Conservation (phyloP, 495 filamentous ascomycete genomes). For the Letharia columbiana region DNA sequence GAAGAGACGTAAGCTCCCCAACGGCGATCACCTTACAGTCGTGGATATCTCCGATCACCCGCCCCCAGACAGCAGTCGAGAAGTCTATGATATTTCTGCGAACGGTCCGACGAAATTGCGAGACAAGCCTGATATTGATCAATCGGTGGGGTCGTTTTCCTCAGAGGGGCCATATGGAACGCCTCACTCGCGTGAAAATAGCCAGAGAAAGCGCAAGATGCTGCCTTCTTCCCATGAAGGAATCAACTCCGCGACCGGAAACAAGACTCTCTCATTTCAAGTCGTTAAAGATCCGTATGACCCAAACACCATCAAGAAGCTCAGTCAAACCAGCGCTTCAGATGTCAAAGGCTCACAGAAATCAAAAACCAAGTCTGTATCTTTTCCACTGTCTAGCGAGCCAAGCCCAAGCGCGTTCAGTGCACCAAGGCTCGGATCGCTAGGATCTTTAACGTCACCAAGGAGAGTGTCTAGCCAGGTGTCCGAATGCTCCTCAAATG, state of each 20-base stretch:
- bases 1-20: constrained; percentile 31
- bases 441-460: background rate
- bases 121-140: background rate
- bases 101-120: background rate
- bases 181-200: background rate
- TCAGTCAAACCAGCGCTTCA: constrained; percentile 57
- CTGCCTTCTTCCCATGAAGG: constrained; percentile 17
- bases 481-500: constrained; percentile 6
- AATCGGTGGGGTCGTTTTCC: background rate
- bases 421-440: background rate
- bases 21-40: constrained; percentile 13
- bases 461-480: constrained; percentile 13
- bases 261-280: constrained; percentile 52
- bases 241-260: constrained; percentile 17
- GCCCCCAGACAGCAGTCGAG: constrained; percentile 3
- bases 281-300: constrained; percentile 74
- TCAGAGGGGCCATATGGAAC: background rate
- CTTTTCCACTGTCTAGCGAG: constrained; percentile 11
- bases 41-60: constrained; percentile 11
- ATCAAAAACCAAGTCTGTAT: constrained; percentile 18
- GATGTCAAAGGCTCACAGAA: constrained; percentile 34
- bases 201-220: background rate
- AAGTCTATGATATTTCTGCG: background rate
- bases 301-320: constrained; percentile 51
- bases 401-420: constrained; percentile 1